These are phyloP conservation scores for Tremellales sp. DNA, from an alignment of 1,284 basidiomycete species.

Conservation along the genomic window DNA sequence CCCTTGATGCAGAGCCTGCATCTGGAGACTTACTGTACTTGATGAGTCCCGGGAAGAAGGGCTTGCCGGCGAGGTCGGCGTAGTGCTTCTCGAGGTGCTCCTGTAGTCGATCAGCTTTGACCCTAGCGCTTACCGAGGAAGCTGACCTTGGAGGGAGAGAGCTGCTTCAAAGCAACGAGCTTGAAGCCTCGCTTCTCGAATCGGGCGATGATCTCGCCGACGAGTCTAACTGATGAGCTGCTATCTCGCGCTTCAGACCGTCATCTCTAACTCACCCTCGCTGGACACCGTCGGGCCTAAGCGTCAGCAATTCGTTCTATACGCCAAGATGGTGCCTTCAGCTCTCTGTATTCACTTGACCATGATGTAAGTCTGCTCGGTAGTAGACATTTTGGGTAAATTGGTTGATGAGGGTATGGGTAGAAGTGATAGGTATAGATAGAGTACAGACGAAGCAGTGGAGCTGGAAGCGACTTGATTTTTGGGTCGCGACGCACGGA, in stretches of 20 bases:
- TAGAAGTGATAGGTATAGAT: neutral
- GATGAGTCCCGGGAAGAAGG: conserved; percentile 90
- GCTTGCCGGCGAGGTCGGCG: conserved; percentile 81
- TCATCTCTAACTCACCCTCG: conserved; percentile 54
- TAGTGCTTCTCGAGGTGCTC: conserved; percentile 90
- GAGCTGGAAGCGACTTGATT: neutral
- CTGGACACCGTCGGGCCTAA: conserved; percentile 93
- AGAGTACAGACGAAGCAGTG: neutral
- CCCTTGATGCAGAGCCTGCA: neutral
- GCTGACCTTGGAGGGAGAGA: conserved; percentile 59
- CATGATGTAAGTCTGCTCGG: conserved; percentile 55
- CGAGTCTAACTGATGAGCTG: conserved; percentile 52
- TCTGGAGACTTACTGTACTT: conserved; percentile 59
- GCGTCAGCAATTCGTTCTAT: conserved; percentile 1
- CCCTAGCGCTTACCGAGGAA: neutral
- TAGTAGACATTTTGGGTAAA: conserved; percentile 46
- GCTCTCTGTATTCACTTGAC: conserved; percentile 47
- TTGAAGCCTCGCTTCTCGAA: conserved; percentile 97
- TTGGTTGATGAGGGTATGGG: conserved; percentile 7
- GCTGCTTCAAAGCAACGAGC: conserved; percentile 75
- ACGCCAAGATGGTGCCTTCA: neutral
- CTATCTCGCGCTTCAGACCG: neutral
- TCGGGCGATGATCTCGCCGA: conserved; percentile 86
- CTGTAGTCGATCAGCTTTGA: conserved; percentile 14
- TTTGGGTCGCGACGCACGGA: neutral